Evolutionary conservation across 805 yeast species (phyloP).

Genomic region (Ogataea naganishii): DNA sequence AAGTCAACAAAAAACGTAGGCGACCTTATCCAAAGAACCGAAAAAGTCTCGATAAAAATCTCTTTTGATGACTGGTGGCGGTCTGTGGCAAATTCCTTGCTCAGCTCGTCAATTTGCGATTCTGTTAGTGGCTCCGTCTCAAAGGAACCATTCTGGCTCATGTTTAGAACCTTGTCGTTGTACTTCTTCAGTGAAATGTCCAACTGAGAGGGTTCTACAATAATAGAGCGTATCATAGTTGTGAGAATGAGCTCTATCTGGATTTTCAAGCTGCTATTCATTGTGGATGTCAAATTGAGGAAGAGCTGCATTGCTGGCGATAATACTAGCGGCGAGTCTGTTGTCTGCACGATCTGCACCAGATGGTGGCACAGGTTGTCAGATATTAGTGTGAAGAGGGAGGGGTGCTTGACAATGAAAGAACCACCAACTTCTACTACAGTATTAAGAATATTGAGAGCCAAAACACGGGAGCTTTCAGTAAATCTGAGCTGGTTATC

Average conservation of each 20-base stretch:
- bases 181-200: conserved; percentile 18
- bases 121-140: conserved; percentile 17
- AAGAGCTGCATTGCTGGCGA: conserved; percentile 72
- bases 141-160: conserved; percentile 16
- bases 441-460: conserved; percentile 64
- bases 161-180: conserved; percentile 20
- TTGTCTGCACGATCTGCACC: conserved; percentile 66
- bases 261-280: conserved; percentile 58
- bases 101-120: conserved; percentile 17
- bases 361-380: conserved; percentile 83
- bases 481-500: conserved; percentile 77
- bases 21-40: conserved; percentile 73
- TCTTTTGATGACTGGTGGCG: conserved; percentile 53
- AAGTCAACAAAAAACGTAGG: conserved; percentile 69
- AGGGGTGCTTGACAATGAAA: conserved; percentile 50
- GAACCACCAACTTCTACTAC: conserved; percentile 79
- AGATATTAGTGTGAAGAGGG: conserved; percentile 58
- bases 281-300: conserved; percentile 58
- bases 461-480: conserved; percentile 79
- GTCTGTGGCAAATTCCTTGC: conserved; percentile 36
- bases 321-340: conserved; percentile 64
- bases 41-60: conserved; percentile 72
- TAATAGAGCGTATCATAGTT: conserved; percentile 43
- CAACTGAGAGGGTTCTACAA: conserved; percentile 16
- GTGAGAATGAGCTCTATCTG: conserved; percentile 72